A percentile compares a stretch with the other conserved stretches of the same genome.
Evolutionary conservation across 768 basidiomycete species (phyloP).

Genomic region (Mycena epipterygia): DNA sequence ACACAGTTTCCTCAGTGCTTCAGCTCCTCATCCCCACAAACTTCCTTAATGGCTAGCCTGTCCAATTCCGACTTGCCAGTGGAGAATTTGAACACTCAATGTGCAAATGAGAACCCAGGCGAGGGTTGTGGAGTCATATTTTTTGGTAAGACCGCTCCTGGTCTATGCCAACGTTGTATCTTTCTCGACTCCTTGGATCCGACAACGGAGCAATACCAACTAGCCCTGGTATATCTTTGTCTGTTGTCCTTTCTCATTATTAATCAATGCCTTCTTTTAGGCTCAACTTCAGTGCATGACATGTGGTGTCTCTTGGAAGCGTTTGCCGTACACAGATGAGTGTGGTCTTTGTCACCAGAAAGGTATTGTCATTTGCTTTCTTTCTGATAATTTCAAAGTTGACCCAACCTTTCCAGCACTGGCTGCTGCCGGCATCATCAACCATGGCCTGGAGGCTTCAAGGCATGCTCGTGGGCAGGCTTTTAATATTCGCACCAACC

Average conservation of each 20-base stretch:
- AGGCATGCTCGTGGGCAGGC: background rate
- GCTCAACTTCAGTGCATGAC: slow-evolving; percentile 7
- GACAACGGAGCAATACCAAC: background rate
- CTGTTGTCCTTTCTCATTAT: background rate
- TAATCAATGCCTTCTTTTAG: background rate
- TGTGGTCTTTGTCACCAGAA: background rate
- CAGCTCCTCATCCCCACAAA: too few relatives aligned
- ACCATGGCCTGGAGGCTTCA: background rate
- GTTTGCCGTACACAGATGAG: slow-evolving; percentile 1
- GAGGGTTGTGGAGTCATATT: slow-evolving; percentile 10
- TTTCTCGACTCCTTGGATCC: slow-evolving; percentile 14
- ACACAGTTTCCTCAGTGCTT: too few relatives aligned
- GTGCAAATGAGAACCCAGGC: background rate
- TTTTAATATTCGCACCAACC: slow-evolving; percentile 2
- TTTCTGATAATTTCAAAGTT: too few relatives aligned
- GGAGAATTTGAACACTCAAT: background rate
- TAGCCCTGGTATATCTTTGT: background rate
- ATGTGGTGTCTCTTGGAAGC: slow-evolving; percentile 4
- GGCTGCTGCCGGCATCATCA: slow-evolving; percentile 1
- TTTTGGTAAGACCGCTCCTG: background rate
- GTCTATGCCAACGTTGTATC: slow-evolving; percentile 10
- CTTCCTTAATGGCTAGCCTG: too few relatives aligned
- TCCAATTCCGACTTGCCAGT: too few relatives aligned
- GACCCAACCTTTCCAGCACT: background rate
- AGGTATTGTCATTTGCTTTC: background rate